phyloP scores from a whole-genome alignment of 2,329 filamentous ascomycete species.

The Stromatinia cepivora region DNA sequence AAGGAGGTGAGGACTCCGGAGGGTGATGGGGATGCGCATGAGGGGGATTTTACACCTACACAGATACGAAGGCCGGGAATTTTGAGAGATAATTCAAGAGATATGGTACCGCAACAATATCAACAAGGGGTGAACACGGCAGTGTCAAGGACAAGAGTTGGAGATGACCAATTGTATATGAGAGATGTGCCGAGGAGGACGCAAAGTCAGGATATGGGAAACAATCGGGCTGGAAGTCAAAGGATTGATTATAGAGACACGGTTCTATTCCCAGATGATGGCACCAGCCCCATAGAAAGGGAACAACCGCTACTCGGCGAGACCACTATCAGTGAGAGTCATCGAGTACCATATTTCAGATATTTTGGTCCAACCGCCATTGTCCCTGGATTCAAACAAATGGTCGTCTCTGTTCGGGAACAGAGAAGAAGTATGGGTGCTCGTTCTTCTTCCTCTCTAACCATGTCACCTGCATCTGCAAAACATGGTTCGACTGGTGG shows the following conservation, averaged over 20 bases:
- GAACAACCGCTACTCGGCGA: slow-evolving; percentile 11
- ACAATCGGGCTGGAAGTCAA: neutral
- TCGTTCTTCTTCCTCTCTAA: slow-evolving; percentile 31
- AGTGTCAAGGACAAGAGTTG: neutral
- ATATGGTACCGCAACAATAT: slow-evolving; percentile 13
- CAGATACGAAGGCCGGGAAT: neutral
- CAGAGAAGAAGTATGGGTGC: slow-evolving; percentile 56
- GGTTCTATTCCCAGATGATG: slow-evolving; percentile 33
- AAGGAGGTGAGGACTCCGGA: slow-evolving; percentile 35
- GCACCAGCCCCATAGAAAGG: slow-evolving; percentile 39
- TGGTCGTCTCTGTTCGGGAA: slow-evolving; percentile 77
- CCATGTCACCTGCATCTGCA: slow-evolving; percentile 36
- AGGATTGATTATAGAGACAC: slow-evolving; percentile 30
- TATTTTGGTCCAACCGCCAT: slow-evolving; percentile 92
- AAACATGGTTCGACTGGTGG: slow-evolving; percentile 28
- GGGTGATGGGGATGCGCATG: slow-evolving; percentile 45
- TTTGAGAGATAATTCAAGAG: slow-evolving; percentile 5
- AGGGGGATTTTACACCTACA: slow-evolving; percentile 36
- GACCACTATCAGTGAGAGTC: slow-evolving; percentile 46
- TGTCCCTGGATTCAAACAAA: slow-evolving; percentile 88
- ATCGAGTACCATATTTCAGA: slow-evolving; percentile 82
- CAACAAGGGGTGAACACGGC: slow-evolving; percentile 1
- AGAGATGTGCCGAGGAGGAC: neutral
- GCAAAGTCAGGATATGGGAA: neutral
- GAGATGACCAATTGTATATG: neutral